Evolutionary conservation across 2,329 filamentous ascomycete species (phyloP).

Genomic region (Amauroascus verrucosus): DNA sequence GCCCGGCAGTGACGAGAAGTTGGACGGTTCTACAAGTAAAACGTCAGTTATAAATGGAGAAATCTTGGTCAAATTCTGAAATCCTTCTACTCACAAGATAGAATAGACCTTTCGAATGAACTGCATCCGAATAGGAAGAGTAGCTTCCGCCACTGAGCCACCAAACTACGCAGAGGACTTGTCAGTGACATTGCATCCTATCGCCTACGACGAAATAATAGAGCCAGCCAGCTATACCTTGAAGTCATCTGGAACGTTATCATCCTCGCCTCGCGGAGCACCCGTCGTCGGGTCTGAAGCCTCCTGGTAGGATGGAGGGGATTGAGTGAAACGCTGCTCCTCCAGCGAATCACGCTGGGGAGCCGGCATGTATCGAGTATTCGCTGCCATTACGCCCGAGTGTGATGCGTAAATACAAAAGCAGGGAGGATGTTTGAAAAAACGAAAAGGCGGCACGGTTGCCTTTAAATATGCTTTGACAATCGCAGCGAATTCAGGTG

Average conservation of each 20-base stretch:
- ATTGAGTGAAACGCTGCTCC: conserved; percentile 57
- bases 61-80: background rate
- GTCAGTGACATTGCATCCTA: conserved; percentile 8
- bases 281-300: conserved; percentile 50
- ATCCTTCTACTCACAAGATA: conserved; percentile 54
- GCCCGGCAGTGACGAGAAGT: conserved; percentile 68
- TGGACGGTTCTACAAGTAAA: conserved; percentile 59
- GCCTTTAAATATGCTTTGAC: background rate
- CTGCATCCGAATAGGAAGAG: conserved; percentile 90
- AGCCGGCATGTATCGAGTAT: conserved; percentile 71
- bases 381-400: conserved; percentile 52
- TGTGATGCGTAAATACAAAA: background rate
- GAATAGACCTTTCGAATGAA: conserved; percentile 97
- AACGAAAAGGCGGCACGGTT: background rate
- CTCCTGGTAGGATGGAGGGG: conserved; percentile 71
- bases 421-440: background rate
- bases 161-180: conserved; percentile 54
- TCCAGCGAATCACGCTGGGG: conserved; percentile 80
- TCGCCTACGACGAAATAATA: background rate
- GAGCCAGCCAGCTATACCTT: conserved; percentile 48
- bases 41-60: background rate
- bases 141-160: conserved; percentile 84
- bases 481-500: too few relatives aligned
- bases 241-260: conserved; percentile 94
- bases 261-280: conserved; percentile 62